phyloP scores from a whole-genome alignment of 768 basidiomycete genomes.

The Kwoniella sp. region DNA sequence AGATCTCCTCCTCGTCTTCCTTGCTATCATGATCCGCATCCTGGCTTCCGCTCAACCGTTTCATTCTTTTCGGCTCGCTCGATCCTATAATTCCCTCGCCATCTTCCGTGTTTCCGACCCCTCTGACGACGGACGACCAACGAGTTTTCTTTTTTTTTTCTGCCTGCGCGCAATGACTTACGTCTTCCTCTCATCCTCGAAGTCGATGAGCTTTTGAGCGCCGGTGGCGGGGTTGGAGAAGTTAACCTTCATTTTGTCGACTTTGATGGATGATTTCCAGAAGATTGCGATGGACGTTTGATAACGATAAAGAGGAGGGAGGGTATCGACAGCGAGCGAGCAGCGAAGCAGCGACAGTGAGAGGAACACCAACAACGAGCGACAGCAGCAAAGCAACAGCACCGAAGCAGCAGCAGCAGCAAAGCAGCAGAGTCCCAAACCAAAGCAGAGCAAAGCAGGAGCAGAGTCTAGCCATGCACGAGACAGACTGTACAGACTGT shows the following conservation, averaged over 20 bases:
- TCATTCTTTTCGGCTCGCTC: not conserved
- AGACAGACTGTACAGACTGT: not conserved
- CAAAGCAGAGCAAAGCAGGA: not conserved
- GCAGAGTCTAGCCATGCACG: not conserved
- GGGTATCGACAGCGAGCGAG: conserved; percentile 1
- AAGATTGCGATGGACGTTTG: conserved; percentile 1
- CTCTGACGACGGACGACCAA: not conserved
- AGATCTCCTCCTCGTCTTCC: not conserved
- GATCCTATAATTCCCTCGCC: conserved; percentile 1
- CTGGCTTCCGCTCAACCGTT: no score
- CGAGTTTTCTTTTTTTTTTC: not conserved
- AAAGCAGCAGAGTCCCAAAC: not conserved
- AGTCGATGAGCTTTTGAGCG: conserved; percentile 91
- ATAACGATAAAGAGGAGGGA: not conserved
- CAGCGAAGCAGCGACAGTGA: not conserved
- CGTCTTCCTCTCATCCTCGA: conserved; percentile 78
- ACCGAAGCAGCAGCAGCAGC: not conserved
- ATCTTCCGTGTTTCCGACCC: not conserved
- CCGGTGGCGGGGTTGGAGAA: conserved; percentile 98
- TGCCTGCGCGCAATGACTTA: conserved; percentile 28
- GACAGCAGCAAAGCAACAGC: not conserved
- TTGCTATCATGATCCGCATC: not conserved
- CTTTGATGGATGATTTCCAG: conserved; percentile 50
- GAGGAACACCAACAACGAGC: conserved; percentile 9
- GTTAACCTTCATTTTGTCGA: conserved; percentile 86